Base-by-base conservation (phyloP, 169 alveolate species). In the Cryptosporidium tyzzeri region DNA sequence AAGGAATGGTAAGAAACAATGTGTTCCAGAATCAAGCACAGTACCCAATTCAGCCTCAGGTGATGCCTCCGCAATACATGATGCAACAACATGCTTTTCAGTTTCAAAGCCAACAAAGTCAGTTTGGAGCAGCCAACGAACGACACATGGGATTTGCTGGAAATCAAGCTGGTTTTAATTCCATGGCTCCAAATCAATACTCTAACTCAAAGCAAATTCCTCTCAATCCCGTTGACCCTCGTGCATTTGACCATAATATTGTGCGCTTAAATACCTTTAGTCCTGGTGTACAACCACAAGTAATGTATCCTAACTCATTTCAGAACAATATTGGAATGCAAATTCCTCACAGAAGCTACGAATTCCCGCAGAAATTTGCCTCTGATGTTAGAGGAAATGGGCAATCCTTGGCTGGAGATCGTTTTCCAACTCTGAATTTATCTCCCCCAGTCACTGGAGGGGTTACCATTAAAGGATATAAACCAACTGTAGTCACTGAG, bases 401-500 rank as follows among this genome's bases (percentile, higher is more conserved):
- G 12, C 50, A 23, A 39, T 16, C 3, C 6, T 3, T 39, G n/a
- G 16, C n/a, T 12, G 45, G 26, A 37, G 21, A 23, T 26, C 23
- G 3, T 18, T 10, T 55, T 55, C 67, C 84, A 70, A 70, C n/a
- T 26, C 14, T 9, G 29, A 44, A 18, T 21, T 37, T 2, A 1
- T 58, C 71, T 55, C 21, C 21, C 21, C 44, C 71, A 18, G 39
- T 62, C 1, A 62, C 75, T 16, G 75, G 80, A 14, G 89, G 89
- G n/a, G 75, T 50, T 21, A 80, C 89, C n/a, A 80, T 80, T 8
- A 80, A 80, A 39, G 89, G 89, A 21, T 80, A 44, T 12, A 80
- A 80, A 29, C 89, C 89, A 5, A 80, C 89, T 10, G 80, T 80
- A 5, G 62, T 65, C 21, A 62, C 68, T 44, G 89, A 59, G 39